Evolutionary conservation across 2,329 filamentous ascomycete species (phyloP).

Genomic region (Fusarium sp.): DNA sequence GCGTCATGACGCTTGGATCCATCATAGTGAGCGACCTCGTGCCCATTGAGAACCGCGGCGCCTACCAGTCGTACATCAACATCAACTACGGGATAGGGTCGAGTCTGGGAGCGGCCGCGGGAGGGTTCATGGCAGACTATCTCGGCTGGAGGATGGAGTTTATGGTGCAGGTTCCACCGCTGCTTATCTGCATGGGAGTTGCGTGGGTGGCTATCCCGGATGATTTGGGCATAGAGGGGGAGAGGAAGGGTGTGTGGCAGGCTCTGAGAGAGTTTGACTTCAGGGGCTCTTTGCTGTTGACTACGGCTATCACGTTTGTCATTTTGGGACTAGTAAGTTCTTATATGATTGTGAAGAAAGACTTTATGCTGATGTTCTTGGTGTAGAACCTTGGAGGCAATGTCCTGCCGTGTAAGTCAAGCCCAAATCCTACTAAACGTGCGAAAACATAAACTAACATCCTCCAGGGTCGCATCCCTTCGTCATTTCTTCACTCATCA

Average conservation of each 20-base stretch:
- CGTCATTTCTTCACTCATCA: slow-evolving; percentile 64
- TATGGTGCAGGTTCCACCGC: slow-evolving; percentile 69
- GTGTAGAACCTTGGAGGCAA: slow-evolving; percentile 72
- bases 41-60: slow-evolving; percentile 76
- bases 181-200: slow-evolving; percentile 62
- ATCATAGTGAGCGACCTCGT: slow-evolving; percentile 82
- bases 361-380: slow-evolving; percentile 4
- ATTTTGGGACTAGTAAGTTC: slow-evolving; percentile 69
- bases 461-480: slow-evolving; percentile 68
- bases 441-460: slow-evolving; percentile 14
- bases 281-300: slow-evolving; percentile 66
- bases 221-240: slow-evolving; percentile 64
- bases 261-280: slow-evolving; percentile 70
- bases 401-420: slow-evolving; percentile 66
- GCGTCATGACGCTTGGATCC: slow-evolving; percentile 75
- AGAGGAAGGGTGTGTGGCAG: slow-evolving; percentile 59
- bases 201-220: slow-evolving; percentile 63
- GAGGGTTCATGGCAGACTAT: slow-evolving; percentile 76
- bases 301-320: slow-evolving; percentile 66
- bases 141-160: slow-evolving; percentile 83
- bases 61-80: slow-evolving; percentile 80
- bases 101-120: slow-evolving; percentile 75
- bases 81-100: slow-evolving; percentile 71
- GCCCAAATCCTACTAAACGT: too few relatives aligned
- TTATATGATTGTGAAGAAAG: neutral